Evolutionary conservation across 2,329 filamentous ascomycete species (phyloP).

Genomic region (Alternaria longipes): DNA sequence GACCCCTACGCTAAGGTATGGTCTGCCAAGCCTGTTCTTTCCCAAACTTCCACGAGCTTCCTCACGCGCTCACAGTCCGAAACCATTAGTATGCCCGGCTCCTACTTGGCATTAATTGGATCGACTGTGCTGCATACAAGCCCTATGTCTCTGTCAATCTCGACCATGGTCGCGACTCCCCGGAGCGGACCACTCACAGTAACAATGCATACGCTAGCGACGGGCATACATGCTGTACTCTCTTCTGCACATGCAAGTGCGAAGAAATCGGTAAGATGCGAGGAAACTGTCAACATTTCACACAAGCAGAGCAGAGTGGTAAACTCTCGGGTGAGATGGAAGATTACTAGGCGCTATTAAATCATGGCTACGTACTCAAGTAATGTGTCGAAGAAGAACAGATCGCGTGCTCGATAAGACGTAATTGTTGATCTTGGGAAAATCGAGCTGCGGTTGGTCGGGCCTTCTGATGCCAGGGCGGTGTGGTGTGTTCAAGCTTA

Average conservation of each 20-base stretch:
- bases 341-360: neutral
- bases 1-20: neutral
- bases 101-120: neutral
- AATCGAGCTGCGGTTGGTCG: neutral
- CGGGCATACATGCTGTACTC: neutral
- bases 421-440: neutral
- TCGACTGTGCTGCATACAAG: constrained; percentile 24
- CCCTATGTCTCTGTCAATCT: constrained; percentile 17
- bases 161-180: constrained; percentile 12
- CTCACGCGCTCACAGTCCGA: constrained; percentile 17
- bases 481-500: constrained; percentile 8
- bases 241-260: neutral
- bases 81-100: constrained; percentile 18
- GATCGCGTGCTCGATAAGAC: neutral
- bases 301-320: neutral
- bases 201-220: constrained; percentile 18
- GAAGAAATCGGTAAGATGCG: neutral
- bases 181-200: constrained; percentile 6
- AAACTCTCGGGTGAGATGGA: neutral
- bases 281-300: neutral
- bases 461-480: constrained; percentile 14
- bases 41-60: constrained; percentile 11
- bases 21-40: constrained; percentile 20
- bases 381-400: neutral
- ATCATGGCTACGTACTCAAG: neutral